These are phyloP conservation scores for Irpex sp. DNA, from an alignment of 1,284 basidiomycete species.

Conservation along the genomic window DNA sequence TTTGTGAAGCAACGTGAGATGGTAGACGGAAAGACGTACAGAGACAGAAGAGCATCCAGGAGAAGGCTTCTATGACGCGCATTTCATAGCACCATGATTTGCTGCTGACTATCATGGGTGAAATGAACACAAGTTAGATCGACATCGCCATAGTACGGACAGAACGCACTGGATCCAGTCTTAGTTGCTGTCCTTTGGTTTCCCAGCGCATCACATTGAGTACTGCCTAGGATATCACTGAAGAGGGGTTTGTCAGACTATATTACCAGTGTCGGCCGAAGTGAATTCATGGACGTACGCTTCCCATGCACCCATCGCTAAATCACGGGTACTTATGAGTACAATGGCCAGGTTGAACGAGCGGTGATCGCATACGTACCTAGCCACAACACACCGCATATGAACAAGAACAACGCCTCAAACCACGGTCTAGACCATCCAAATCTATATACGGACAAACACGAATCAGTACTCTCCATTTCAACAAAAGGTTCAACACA, in stretches of 20 bases:
- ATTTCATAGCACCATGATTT: constrained; percentile 69
- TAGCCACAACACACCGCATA: constrained; percentile 64
- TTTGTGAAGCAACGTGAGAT: constrained; percentile 3
- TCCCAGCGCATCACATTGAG: constrained; percentile 57
- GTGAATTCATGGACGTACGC: constrained; percentile 41
- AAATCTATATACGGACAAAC: constrained; percentile 36
- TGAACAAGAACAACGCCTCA: constrained; percentile 52
- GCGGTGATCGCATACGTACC: constrained; percentile 35
- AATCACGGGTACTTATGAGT: neutral
- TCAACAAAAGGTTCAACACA: constrained; percentile 5
- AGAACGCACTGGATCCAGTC: constrained; percentile 48
- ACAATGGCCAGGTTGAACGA: neutral
- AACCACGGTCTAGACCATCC: constrained; percentile 66
- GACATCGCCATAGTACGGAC: neutral
- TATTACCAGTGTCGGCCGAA: neutral
- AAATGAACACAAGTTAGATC: neutral
- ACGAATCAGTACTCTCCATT: neutral
- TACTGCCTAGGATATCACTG: constrained; percentile 66
- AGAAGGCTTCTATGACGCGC: constrained; percentile 74
- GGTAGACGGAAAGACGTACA: constrained; percentile 35
- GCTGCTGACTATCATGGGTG: constrained; percentile 42
- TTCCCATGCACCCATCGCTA: constrained; percentile 74
- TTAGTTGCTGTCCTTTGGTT: constrained; percentile 47
- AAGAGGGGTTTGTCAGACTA: neutral
- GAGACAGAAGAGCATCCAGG: constrained; percentile 71